Evolutionary conservation across 2,329 filamentous ascomycete species (phyloP).

Genomic region (Ceratocystis destructans): DNA sequence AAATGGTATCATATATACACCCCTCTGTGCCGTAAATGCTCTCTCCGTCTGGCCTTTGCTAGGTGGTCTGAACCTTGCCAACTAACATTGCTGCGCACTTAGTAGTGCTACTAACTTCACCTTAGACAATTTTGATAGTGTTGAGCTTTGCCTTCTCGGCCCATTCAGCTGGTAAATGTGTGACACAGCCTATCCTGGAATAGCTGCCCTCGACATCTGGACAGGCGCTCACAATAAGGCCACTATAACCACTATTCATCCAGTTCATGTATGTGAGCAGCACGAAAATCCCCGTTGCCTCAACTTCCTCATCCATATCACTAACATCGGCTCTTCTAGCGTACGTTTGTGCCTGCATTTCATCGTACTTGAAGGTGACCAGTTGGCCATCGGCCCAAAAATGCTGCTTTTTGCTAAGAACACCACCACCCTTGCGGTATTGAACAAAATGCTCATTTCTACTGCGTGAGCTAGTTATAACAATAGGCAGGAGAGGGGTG

Average conservation of each 20-base stretch:
- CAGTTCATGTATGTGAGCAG: constrained; percentile 19
- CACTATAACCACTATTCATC: constrained; percentile 18
- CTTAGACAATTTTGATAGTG: constrained; percentile 18
- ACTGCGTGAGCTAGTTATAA: constrained; percentile 14
- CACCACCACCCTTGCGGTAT: constrained; percentile 18
- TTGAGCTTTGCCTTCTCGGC: constrained; percentile 18
- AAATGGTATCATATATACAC: constrained; percentile 16
- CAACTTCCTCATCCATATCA: constrained; percentile 17
- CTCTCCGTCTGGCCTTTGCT: neutral
- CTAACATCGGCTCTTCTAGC: constrained; percentile 2
- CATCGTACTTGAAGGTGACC: constrained; percentile 17
- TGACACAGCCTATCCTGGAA: constrained; percentile 16
- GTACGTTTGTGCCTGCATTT: constrained; percentile 17
- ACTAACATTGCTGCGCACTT: neutral
- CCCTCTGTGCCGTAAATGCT: neutral
- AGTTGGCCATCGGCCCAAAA: constrained; percentile 19
- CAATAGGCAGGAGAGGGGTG: constrained; percentile 16
- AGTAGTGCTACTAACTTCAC: no score
- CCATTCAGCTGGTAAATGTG: constrained; percentile 17
- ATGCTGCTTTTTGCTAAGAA: constrained; percentile 17
- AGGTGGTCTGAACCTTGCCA: neutral
- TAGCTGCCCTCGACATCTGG: constrained; percentile 15
- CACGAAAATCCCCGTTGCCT: constrained; percentile 17
- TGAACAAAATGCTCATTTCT: constrained; percentile 16
- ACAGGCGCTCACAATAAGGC: constrained; percentile 17